A percentile compares a stretch with the other conserved stretches of the same genome.
These are phyloP conservation scores for Cylindrotheca closterium DNA, from an alignment of 108 stramenopile genomes.

Conservation along the genomic window DNA sequence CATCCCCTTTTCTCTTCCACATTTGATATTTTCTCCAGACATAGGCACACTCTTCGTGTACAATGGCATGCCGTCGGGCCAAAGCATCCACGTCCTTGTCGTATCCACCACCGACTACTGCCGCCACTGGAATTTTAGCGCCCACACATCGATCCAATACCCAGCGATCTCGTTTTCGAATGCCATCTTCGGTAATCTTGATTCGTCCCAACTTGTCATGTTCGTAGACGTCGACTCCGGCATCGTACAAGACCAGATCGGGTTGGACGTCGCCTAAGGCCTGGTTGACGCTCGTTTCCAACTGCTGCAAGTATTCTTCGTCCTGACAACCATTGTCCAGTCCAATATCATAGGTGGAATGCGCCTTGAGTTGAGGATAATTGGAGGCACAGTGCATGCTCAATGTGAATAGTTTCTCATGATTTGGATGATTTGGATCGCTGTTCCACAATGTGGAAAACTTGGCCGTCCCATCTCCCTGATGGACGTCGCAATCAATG, in stretches of 20 bases:
- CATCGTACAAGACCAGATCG: slow-evolving; percentile 80
- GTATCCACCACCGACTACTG: slow-evolving; percentile 82
- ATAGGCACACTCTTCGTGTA: slow-evolving; percentile 65
- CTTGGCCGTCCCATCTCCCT: slow-evolving; percentile 66
- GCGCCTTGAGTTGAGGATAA: slow-evolving; percentile 64
- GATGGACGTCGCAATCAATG: slow-evolving; percentile 88
- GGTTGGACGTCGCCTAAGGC: slow-evolving; percentile 57
- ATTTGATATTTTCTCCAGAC: slow-evolving; percentile 69
- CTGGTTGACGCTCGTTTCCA: slow-evolving; percentile 38
- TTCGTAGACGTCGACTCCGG: slow-evolving; percentile 74
- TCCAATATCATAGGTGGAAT: slow-evolving; percentile 65
- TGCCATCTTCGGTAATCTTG: slow-evolving; percentile 56
- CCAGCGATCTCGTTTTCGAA: slow-evolving; percentile 56
- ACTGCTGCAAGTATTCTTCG: slow-evolving; percentile 48
- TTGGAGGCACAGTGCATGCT: slow-evolving; percentile 74
- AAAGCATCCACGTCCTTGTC: slow-evolving; percentile 54
- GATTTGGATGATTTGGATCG: slow-evolving; percentile 10
- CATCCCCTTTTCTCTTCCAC: slow-evolving; percentile 30
- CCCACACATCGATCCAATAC: slow-evolving; percentile 58
- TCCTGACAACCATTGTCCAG: slow-evolving; percentile 54
- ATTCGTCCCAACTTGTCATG: slow-evolving; percentile 70
- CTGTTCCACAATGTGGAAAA: slow-evolving; percentile 25
- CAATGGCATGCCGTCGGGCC: slow-evolving; percentile 67
- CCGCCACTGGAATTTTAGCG: slow-evolving; percentile 59
- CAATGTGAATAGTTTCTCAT: slow-evolving; percentile 46